Evolutionary conservation across 306 rosid genomes (phyloP), one percentile per base, ranked within the genome.

Genomic region (Herpetospermum pedunculosum): DNA sequence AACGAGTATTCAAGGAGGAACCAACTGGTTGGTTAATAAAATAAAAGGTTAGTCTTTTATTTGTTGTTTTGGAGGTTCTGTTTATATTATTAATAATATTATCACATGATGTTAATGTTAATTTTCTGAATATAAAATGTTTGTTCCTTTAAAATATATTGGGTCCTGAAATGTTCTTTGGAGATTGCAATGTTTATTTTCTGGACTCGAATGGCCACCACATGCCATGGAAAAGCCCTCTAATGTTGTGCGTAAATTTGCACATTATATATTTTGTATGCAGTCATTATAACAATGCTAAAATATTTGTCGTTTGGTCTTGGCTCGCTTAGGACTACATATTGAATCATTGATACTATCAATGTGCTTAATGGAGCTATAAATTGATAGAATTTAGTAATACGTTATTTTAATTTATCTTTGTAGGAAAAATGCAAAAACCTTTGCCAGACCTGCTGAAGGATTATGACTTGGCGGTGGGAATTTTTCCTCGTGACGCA

Each of bases 351-450:
- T n/a, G n/a, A n/a, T n/a, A n/a, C n/a, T 35, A 7, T 62, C 28
- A 62, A 2, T 62, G 14, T 60, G 47, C 46, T 62, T 30, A 35
- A 35, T 63, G 15, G 19, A 60, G 13, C 40, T 16, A 63, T 63
- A 63, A 34, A n/a, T 8, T 69, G 49, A 26, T 30, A n/a, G 50
- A 8, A 53, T 35, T 53, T 25, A 1, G 34, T 50, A 32, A 30
- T 54, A 52, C 9, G 3, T 57, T 41, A 53, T 54, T 52, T 14
- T 53, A 16, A 73, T 40, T 5, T 0, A 72, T 73, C 65, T 21
- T 21, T 26, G 6, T 89, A 95, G 99, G 99, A 72, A 91, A 87
- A 83, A 89, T 95, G 95, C 99, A 95, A 76, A 95, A 89, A 82
- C 85, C 97, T 46, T 80, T 91, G 73, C 87, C 86, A 0, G 96